Evolutionary conservation across 169 alveolate genomes (phyloP), one percentile per base, ranked within the genome.

Genomic region (Cyclospora cayetanensis): DNA sequence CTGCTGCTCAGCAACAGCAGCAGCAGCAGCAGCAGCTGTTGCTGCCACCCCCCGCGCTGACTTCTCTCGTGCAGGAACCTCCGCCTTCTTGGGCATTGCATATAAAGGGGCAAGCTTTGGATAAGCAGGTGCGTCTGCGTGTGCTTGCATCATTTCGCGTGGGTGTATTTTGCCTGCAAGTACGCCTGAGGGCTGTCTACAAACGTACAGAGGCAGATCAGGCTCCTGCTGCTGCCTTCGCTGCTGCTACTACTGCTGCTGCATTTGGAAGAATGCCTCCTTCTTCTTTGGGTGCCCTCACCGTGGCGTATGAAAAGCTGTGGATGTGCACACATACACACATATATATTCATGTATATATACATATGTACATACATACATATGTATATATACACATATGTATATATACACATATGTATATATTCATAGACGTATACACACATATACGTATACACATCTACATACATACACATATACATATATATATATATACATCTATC

Each of bases 31-130:
- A 66, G 79, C 79, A 9, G 52, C 46, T 2, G 20, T 55, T 29
- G 41, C 37, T 31, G 2, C 20, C 39, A 18, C 52, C 31, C 11
- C 27, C 52, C 34, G 9, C 35, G 39, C 35, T 27, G 11, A 41
- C 43, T 18, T 76, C 86, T 25, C 46, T 39, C 20, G 50, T 79
- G 11, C 72, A 79, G 35, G 35, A 15, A 20, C 74, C 74, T n/a
- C 89, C 89, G 46, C 89, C 89, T 15, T 79, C 89, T 22, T 79
- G 89, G 89, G 43, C 68, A 29, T 72, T 79, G 46, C 35, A 79
- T 72, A 79, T 79, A 55, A 79, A 79, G 41, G 89, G 65, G 29
- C 68, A 39, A 12, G 7, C 60, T 39, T n/a, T 43, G 41, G 86
- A 76, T 7, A 79, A 79, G 39, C 86, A 74, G 20, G 60, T 11